phyloP scores from a whole-genome alignment of 2,329 filamentous ascomycete genomes.

The Rutstroemia sp. region DNA sequence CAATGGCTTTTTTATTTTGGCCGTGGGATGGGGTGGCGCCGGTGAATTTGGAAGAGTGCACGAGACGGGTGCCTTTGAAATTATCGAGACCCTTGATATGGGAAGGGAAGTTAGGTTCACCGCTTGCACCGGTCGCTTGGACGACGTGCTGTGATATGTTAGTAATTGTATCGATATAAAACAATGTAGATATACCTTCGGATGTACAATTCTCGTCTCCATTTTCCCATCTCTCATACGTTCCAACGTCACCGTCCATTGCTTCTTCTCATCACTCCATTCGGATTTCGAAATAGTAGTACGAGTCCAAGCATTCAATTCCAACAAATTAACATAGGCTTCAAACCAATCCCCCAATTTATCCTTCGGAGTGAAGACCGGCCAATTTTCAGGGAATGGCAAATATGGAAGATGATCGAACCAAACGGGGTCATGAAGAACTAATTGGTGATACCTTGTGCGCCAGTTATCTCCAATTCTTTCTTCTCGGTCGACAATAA shows the following conservation, averaged over 20 bases:
- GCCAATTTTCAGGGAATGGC: constrained; percentile 57
- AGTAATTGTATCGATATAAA: not conserved
- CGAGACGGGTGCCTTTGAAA: constrained; percentile 50
- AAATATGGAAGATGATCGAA: constrained; percentile 57
- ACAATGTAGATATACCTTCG: constrained; percentile 8
- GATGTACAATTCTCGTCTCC: constrained; percentile 9
- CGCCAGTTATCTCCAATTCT: constrained; percentile 59
- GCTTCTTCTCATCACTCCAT: constrained; percentile 38
- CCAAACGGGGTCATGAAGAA: constrained; percentile 59
- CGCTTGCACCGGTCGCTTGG: constrained; percentile 34
- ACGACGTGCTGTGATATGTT: constrained; percentile 22
- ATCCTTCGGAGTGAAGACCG: constrained; percentile 64
- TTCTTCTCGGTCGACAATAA: constrained; percentile 51
- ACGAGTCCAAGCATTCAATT: constrained; percentile 58
- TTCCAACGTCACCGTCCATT: constrained; percentile 49
- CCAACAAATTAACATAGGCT: constrained; percentile 52
- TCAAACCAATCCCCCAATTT: constrained; percentile 65
- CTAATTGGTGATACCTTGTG: constrained; percentile 54
- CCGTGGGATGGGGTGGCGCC: constrained; percentile 40
- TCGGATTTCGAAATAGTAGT: constrained; percentile 40
- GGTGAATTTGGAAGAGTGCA: constrained; percentile 54
- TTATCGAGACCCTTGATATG: constrained; percentile 39
- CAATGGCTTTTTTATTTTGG: constrained; percentile 51
- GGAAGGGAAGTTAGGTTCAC: constrained; percentile 47
- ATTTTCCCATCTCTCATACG: constrained; percentile 27